Percentiles rank a stretch among this genome's conserved stretches.
phyloP scores from a whole-genome alignment of 257 asterid species.

The Solanum neorickii region DNA sequence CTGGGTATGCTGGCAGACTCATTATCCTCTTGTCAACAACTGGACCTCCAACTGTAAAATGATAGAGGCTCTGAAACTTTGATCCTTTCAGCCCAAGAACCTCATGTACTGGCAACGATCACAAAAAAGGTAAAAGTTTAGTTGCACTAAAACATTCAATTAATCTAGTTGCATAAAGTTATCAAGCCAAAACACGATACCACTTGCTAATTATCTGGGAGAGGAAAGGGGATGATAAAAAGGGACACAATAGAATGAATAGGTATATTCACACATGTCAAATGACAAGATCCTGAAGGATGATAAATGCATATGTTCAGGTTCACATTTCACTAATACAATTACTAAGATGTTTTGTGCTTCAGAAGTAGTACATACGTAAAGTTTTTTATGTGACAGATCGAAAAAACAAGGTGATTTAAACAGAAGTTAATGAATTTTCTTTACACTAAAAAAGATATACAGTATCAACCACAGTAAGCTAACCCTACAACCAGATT shows the following conservation, averaged over 20 bases:
- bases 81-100: slow-evolving; percentile 62
- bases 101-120: slow-evolving; percentile 58
- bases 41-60: slow-evolving; percentile 79
- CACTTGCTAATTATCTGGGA: background rate
- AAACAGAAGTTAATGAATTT: background rate
- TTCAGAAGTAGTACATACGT: background rate
- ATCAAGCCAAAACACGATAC: background rate
- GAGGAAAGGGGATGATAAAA: background rate
- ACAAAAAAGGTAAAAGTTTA: background rate
- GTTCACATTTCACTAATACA: background rate
- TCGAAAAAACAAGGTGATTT: background rate
- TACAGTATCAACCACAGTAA: background rate
- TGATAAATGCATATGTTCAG: background rate
- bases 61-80: slow-evolving; percentile 75
- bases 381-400: background rate
- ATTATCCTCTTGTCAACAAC: slow-evolving; percentile 76
- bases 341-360: background rate
- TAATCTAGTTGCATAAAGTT: background rate
- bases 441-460: background rate
- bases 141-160: background rate
- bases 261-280: background rate
- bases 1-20: slow-evolving; percentile 93
- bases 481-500: background rate
- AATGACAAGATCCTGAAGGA: background rate
- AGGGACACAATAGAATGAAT: background rate